Conservation (phyloP, 352 stramenopile species). For the Phytophthora syringae region DNA sequence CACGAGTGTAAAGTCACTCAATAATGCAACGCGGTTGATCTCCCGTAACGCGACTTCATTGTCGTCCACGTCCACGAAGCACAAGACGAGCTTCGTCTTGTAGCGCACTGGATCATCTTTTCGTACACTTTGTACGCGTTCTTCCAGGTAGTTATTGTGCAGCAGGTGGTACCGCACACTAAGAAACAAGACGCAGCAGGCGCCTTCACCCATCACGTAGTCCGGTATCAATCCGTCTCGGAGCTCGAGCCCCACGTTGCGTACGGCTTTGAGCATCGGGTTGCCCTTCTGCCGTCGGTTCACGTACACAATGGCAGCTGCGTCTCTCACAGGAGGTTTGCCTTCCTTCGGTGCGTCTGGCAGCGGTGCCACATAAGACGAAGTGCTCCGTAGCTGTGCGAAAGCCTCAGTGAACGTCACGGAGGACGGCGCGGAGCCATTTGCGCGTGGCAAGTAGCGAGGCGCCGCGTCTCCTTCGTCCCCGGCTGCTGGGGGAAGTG, state of each 20-base stretch:
- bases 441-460: constrained; percentile 49
- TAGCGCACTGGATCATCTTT: constrained; percentile 78
- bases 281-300: constrained; percentile 94
- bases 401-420: constrained; percentile 68
- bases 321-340: constrained; percentile 39
- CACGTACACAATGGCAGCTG: constrained; percentile 70
- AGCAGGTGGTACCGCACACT: constrained; percentile 91
- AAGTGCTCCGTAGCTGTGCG: constrained; percentile 57
- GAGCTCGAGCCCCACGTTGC: constrained; percentile 94
- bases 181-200: constrained; percentile 91
- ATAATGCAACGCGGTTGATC: constrained; percentile 93
- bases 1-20: constrained; percentile 94
- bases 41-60: constrained; percentile 92
- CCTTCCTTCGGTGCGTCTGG: constrained; percentile 4
- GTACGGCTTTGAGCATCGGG: constrained; percentile 91
- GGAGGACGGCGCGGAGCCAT: constrained; percentile 14
- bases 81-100: constrained; percentile 92
- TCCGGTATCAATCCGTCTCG: constrained; percentile 92
- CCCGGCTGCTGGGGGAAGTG: constrained; percentile 13
- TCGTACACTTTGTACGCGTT: constrained; percentile 90
- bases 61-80: constrained; percentile 96
- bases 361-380: constrained; percentile 53
- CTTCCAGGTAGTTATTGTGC: constrained; percentile 91
- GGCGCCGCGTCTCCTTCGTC: constrained; percentile 21
- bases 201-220: constrained; percentile 92